Conservation (phyloP, 108 stramenopile species). For the Skeletonema costatum region DNA sequence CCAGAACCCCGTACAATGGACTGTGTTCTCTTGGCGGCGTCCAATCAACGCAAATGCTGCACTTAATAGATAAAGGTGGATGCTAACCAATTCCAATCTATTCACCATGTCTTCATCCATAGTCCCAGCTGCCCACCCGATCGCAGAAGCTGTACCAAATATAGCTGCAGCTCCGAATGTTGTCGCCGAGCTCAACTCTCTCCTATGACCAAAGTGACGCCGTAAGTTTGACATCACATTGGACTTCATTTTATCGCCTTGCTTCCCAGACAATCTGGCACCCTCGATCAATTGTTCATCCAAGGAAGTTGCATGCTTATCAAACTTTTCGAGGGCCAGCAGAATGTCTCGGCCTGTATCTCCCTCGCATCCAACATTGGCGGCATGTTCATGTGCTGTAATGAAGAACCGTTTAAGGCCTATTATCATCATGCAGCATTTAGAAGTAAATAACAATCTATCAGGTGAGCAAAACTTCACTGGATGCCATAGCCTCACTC, state of each 20-base stretch:
- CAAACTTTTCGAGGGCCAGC: not conserved
- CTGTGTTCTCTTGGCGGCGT: not conserved
- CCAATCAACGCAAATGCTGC: constrained; percentile 36
- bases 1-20: not conserved
- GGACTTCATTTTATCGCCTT: not conserved
- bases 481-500: not conserved
- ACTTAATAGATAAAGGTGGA: constrained; percentile 38
- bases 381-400: not conserved
- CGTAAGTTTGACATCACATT: not conserved
- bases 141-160: constrained; percentile 10
- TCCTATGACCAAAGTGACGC: constrained; percentile 36
- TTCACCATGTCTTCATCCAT: not conserved
- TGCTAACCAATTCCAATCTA: constrained; percentile 23
- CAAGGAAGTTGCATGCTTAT: not conserved
- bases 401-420: not conserved
- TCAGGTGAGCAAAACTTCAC: not conserved
- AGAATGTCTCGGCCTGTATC: not conserved
- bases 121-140: not conserved
- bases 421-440: not conserved
- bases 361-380: not conserved
- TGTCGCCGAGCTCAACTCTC: constrained; percentile 23
- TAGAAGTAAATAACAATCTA: not conserved
- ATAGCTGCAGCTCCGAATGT: constrained; percentile 28
- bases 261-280: not conserved
- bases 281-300: not conserved